These are phyloP conservation scores for Nitzschia inconspicua DNA, from an alignment of 108 stramenopile genomes.

Conservation along the genomic window DNA sequence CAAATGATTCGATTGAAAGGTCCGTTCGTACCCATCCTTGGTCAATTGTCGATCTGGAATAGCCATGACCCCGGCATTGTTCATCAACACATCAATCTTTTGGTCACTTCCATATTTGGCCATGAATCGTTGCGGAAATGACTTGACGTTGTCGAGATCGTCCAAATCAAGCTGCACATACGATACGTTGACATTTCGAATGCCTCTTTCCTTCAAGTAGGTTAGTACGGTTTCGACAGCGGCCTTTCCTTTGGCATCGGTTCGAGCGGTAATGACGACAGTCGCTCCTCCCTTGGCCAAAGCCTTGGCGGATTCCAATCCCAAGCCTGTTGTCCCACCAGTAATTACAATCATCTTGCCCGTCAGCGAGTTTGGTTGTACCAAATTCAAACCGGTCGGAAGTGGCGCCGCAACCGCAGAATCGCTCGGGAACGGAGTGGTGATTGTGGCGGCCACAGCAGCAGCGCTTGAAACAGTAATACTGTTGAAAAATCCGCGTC, in stretches of 20 bases:
- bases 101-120: slow-evolving; percentile 17
- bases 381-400: too few species aligned
- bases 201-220: slow-evolving; percentile 31
- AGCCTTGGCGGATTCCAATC: slow-evolving; percentile 64
- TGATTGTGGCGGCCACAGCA: too few species aligned
- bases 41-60: slow-evolving; percentile 65
- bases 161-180: slow-evolving; percentile 65
- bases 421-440: too few species aligned
- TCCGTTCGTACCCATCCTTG: slow-evolving; percentile 79
- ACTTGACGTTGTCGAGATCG: slow-evolving; percentile 55
- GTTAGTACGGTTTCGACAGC: slow-evolving; percentile 44
- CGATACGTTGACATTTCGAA: background rate
- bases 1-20: slow-evolving; percentile 82
- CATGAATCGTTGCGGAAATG: slow-evolving; percentile 37
- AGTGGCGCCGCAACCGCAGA: too few species aligned
- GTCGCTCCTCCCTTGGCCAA: slow-evolving; percentile 64
- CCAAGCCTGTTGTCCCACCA: slow-evolving; percentile 71
- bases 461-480: too few species aligned
- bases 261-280: slow-evolving; percentile 59
- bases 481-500: too few species aligned
- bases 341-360: slow-evolving; percentile 62
- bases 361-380: slow-evolving; percentile 36
- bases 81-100: slow-evolving; percentile 64
- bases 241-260: slow-evolving; percentile 34
- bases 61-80: slow-evolving; percentile 93